These are phyloP conservation scores for Boletus fagicola DNA, from an alignment of 768 basidiomycete genomes.

Conservation along the genomic window DNA sequence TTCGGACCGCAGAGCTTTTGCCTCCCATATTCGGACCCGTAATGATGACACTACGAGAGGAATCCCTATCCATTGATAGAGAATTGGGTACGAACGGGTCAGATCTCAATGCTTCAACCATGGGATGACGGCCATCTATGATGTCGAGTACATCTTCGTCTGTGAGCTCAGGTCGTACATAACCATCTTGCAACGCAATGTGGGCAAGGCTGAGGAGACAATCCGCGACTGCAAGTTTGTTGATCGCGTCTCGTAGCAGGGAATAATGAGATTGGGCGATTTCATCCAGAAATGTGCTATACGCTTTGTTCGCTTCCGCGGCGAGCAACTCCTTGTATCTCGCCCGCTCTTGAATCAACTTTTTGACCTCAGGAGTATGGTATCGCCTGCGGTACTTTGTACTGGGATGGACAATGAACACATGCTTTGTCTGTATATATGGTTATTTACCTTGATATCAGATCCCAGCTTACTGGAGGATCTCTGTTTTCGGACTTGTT, in stretches of 20 bases:
- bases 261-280: constrained; percentile 69
- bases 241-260: constrained; percentile 68
- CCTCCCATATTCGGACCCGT: constrained; percentile 88
- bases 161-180: constrained; percentile 74
- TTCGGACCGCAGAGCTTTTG: constrained; percentile 82
- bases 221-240: constrained; percentile 81
- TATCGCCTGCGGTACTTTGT: constrained; percentile 74
- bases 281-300: constrained; percentile 63
- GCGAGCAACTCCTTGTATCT: constrained; percentile 72
- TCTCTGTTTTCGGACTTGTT: constrained; percentile 52
- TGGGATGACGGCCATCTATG: constrained; percentile 85
- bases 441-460: constrained; percentile 57
- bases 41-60: constrained; percentile 62
- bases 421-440: neutral
- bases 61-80: constrained; percentile 56
- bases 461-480: constrained; percentile 55
- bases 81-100: constrained; percentile 89
- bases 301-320: constrained; percentile 65
- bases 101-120: constrained; percentile 75
- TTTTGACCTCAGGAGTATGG: constrained; percentile 64
- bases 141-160: constrained; percentile 70
- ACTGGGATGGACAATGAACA: constrained; percentile 36
- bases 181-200: constrained; percentile 73
- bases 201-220: constrained; percentile 83
- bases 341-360: constrained; percentile 66